A percentile compares a stretch with the other conserved stretches of the same genome.
Evolutionary conservation across 306 rosid species (phyloP).

Genomic region (Medicago lupulina): DNA sequence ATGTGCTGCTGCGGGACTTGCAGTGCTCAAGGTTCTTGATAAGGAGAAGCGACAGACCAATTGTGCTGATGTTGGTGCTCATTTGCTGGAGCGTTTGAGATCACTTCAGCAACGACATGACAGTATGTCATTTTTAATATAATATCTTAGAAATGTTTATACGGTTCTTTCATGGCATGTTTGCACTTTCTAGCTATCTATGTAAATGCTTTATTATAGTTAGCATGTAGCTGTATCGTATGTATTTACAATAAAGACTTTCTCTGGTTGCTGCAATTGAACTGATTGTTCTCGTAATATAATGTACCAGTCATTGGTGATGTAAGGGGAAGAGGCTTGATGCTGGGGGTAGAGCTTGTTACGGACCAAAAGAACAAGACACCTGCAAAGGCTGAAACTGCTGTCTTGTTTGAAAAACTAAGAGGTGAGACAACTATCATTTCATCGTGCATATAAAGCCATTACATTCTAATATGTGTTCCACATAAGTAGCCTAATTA

Average conservation of each 20-base stretch:
- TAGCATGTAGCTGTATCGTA: too few species aligned
- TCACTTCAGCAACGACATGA: conserved; percentile 71
- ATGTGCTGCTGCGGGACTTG: conserved; percentile 88
- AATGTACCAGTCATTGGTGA: conserved; percentile 73
- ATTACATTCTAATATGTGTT: neutral
- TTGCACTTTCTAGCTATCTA: conserved; percentile 11
- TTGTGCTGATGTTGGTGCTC: conserved; percentile 80
- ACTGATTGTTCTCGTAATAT: conserved; percentile 14
- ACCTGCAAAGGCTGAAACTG: conserved; percentile 86
- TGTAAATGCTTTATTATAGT: too few species aligned
- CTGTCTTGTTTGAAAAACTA: conserved; percentile 73
- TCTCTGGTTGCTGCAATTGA: conserved; percentile 16
- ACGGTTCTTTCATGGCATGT: neutral
- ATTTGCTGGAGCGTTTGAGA: conserved; percentile 74
- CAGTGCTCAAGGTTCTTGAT: conserved; percentile 83
- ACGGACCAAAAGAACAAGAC: conserved; percentile 67
- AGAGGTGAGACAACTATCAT: conserved; percentile 61
- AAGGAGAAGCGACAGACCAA: conserved; percentile 87
- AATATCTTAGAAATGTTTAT: conserved; percentile 13
- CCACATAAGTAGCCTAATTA: conserved; percentile 29
- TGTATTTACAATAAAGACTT: too few species aligned
- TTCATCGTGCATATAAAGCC: conserved; percentile 19
- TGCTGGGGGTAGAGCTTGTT: conserved; percentile 83
- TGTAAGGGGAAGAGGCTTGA: conserved; percentile 87
- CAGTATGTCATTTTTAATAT: conserved; percentile 53